Conservation (phyloP, 2,329 filamentous ascomycete species). For the Claviceps africana region DNA sequence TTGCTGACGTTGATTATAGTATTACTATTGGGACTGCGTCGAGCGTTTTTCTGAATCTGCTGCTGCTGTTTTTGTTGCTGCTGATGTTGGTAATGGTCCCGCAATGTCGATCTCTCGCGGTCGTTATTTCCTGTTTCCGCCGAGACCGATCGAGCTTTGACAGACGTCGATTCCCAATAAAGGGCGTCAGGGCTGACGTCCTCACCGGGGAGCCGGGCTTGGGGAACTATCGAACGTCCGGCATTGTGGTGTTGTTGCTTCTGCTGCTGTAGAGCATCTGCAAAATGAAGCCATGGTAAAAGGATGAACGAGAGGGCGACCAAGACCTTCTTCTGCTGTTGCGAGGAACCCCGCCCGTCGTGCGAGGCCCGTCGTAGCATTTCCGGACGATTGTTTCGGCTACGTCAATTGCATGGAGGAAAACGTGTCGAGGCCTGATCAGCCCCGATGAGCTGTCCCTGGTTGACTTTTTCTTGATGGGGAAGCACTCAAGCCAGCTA, state of each 20-base stretch:
- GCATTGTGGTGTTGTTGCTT: constrained; percentile 12
- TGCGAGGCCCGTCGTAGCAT: constrained; percentile 54
- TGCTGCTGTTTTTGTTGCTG: constrained; percentile 6
- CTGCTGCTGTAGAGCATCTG: constrained; percentile 53
- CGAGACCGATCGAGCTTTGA: constrained; percentile 11
- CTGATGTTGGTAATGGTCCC: constrained; percentile 1
- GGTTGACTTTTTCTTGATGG: not conserved
- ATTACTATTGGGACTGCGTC: constrained; percentile 4
- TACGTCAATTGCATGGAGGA: constrained; percentile 4
- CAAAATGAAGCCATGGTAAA: constrained; percentile 39
- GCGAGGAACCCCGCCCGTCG: constrained; percentile 35
- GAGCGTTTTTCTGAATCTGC: constrained; percentile 10
- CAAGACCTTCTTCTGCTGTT: constrained; percentile 30
- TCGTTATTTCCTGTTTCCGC: constrained; percentile 12
- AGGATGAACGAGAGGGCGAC: constrained; percentile 45
- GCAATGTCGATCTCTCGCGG: not conserved
- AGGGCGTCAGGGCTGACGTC: not conserved
- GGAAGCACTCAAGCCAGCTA: constrained; percentile 3
- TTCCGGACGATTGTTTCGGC: constrained; percentile 7
- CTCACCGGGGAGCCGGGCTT: not conserved
- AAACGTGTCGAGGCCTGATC: not conserved
- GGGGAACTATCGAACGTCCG: constrained; percentile 1
- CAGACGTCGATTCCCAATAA: constrained; percentile 19
- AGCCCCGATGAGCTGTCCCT: constrained; percentile 3
- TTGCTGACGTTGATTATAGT: constrained; percentile 5